These are phyloP conservation scores for Pythium chondricola DNA, from an alignment of 352 stramenopile genomes.

Conservation along the genomic window DNA sequence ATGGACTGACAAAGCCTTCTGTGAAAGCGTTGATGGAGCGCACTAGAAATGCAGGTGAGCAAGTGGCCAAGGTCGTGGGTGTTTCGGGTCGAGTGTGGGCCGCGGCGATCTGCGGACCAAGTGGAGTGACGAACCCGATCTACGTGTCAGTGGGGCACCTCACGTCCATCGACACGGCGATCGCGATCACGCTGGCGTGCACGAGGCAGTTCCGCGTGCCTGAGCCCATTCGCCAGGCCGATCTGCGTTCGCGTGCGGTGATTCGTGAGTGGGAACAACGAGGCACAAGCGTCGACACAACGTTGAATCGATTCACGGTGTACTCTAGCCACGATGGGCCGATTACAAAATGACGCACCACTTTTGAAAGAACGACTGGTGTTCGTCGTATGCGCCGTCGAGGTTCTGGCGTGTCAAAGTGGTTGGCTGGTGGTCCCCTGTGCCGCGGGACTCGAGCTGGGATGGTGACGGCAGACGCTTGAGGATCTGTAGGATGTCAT, in stretches of 20 bases:
- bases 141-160: conserved; percentile 81
- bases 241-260: conserved; percentile 71
- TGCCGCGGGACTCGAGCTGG: conserved; percentile 42
- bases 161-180: conserved; percentile 54
- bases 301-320: conserved; percentile 30
- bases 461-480: conserved; percentile 30
- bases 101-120: conserved; percentile 54
- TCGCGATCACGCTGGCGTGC: conserved; percentile 51
- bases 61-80: conserved; percentile 43
- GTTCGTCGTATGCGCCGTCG: conserved; percentile 51
- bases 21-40: conserved; percentile 49
- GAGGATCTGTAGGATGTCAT: conserved; percentile 49
- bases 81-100: conserved; percentile 72
- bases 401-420: conserved; percentile 46
- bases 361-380: conserved; percentile 47
- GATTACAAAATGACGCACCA: conserved; percentile 66
- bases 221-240: conserved; percentile 81
- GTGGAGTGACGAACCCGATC: conserved; percentile 65
- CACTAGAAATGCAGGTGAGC: conserved; percentile 24
- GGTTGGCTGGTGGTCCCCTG: conserved; percentile 35
- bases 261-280: conserved; percentile 59
- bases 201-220: conserved; percentile 58
- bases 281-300: conserved; percentile 34
- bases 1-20: conserved; percentile 72
- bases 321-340: neutral